Conservation (phyloP, 352 stramenopile genomes). For the Globisporangium paroecandrum region DNA sequence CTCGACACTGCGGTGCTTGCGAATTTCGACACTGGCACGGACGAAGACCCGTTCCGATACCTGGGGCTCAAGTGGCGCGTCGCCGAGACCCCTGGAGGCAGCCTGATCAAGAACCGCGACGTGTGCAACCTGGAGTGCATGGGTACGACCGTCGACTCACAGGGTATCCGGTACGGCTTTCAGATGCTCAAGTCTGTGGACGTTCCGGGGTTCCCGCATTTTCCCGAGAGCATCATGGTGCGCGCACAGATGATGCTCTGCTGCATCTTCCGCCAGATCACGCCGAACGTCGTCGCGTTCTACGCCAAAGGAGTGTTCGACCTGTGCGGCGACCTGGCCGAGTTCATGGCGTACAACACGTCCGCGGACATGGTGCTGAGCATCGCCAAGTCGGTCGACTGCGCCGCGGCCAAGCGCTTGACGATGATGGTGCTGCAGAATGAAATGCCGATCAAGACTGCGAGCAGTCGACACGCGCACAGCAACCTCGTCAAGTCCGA, state of each 20-base stretch:
- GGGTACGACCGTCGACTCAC: conserved; percentile 19
- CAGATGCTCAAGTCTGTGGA: conserved; percentile 54
- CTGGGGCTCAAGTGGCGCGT: conserved; percentile 51
- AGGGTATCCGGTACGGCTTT: conserved; percentile 39
- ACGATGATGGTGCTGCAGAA: conserved; percentile 32
- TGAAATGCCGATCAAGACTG: background rate
- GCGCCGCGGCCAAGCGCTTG: conserved; percentile 42
- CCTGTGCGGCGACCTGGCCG: conserved; percentile 36
- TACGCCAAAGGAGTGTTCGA: conserved; percentile 59
- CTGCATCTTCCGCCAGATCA: conserved; percentile 51
- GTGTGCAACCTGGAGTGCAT: conserved; percentile 50
- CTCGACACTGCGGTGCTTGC: conserved; percentile 40
- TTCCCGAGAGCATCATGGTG: conserved; percentile 29
- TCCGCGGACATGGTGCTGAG: conserved; percentile 39
- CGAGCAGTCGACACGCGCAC: background rate
- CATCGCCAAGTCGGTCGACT: conserved; percentile 29
- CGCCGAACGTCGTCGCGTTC: conserved; percentile 30
- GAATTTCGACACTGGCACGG: conserved; percentile 31
- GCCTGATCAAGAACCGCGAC: conserved; percentile 43
- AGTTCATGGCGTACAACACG: conserved; percentile 42
- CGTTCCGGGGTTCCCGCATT: conserved; percentile 29
- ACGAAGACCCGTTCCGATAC: conserved; percentile 40
- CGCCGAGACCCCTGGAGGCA: conserved; percentile 21
- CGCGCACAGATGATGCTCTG: conserved; percentile 53
- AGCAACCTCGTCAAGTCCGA: background rate